Percentiles rank a stretch among this genome's conserved stretches.
Evolutionary conservation across 257 asterid genomes (phyloP).

Genomic region (Solanum peruvianum): DNA sequence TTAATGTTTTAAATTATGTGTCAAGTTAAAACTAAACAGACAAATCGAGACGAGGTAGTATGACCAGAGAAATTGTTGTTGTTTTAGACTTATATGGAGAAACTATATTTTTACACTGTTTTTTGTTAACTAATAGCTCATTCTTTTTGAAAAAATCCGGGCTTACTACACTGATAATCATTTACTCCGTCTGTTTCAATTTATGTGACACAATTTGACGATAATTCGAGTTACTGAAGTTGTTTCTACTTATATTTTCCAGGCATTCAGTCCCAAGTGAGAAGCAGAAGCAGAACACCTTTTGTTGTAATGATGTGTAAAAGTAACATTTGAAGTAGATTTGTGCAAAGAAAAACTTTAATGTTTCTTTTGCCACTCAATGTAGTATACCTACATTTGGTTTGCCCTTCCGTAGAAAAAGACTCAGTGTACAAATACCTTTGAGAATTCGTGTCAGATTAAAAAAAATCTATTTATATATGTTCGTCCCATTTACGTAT

Average conservation of each 20-base stretch:
- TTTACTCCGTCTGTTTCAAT: rapidly evolving
- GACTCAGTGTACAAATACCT: slow-evolving; percentile 57
- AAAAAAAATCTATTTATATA: neutral
- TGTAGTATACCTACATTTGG: slow-evolving; percentile 26
- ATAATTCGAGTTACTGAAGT: neutral
- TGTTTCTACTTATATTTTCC: slow-evolving; percentile 10
- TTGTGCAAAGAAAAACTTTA: neutral
- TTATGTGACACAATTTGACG: neutral
- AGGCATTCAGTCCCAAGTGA: slow-evolving; percentile 85
- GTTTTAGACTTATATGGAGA: neutral
- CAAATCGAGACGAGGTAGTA: neutral
- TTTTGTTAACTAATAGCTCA: too few species aligned
- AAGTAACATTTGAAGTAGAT: slow-evolving; percentile 19
- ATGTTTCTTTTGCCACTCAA: slow-evolving; percentile 21
- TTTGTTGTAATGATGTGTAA: neutral
- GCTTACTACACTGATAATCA: neutral
- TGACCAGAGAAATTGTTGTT: neutral
- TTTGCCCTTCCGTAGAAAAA: slow-evolving; percentile 33
- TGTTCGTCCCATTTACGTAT: neutral
- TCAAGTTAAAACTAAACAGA: neutral
- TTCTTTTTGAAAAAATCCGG: too few species aligned
- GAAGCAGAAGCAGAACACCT: slow-evolving; percentile 5
- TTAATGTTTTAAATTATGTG: too few species aligned
- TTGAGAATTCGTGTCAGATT: neutral
- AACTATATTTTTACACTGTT: too few species aligned